Evolutionary conservation across 2,329 filamentous ascomycete species (phyloP).

Genomic region (Cladosporium velox): DNA sequence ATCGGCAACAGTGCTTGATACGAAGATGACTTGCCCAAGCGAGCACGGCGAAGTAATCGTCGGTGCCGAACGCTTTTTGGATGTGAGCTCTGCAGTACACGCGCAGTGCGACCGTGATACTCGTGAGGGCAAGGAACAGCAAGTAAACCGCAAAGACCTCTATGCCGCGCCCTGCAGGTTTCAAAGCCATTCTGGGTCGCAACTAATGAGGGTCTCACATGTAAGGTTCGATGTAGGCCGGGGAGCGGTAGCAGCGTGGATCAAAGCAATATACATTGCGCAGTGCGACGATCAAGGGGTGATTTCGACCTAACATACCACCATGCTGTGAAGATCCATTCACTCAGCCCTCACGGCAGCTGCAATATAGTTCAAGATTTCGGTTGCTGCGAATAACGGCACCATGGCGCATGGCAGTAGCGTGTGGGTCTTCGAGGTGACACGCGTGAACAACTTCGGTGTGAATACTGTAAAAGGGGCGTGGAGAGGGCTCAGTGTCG

Average conservation of each 20-base stretch:
- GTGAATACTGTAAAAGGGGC: neutral
- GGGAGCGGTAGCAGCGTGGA: neutral
- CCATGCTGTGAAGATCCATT: neutral
- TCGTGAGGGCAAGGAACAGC: slow-evolving; percentile 22
- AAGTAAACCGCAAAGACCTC: slow-evolving; percentile 21
- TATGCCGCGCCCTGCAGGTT: slow-evolving; percentile 19
- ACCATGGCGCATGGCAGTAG: neutral
- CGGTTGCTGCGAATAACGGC: neutral
- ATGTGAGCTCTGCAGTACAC: slow-evolving; percentile 21
- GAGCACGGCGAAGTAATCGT: slow-evolving; percentile 21
- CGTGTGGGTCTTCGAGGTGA: neutral
- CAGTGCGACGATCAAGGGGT: neutral
- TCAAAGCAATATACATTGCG: neutral
- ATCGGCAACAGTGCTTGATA: neutral
- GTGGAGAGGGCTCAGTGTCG: neutral
- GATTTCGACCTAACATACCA: neutral
- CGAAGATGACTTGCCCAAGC: slow-evolving; percentile 16
- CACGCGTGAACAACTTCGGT: neutral
- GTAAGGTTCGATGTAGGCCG: neutral
- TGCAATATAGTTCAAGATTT: neutral
- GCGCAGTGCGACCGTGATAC: slow-evolving; percentile 20
- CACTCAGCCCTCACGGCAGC: neutral
- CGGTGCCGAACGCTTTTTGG: slow-evolving; percentile 18
- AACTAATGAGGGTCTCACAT: neutral
- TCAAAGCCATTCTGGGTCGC: slow-evolving; percentile 16